Evolutionary conservation across 2,329 filamentous ascomycete species (phyloP).

Genomic region (Lachnellula arida): DNA sequence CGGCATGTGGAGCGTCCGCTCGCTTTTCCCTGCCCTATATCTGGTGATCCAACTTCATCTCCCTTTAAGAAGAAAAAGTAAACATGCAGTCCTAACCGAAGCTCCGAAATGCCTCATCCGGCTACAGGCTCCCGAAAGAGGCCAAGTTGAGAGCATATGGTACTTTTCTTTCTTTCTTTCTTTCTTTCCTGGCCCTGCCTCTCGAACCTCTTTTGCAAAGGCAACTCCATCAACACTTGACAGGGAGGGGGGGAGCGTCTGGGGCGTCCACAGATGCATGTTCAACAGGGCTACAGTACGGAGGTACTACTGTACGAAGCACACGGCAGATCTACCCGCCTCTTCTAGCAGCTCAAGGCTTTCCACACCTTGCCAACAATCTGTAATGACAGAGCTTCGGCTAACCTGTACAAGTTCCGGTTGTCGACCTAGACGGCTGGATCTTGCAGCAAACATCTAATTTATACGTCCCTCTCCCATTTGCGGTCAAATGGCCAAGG

Average conservation of each 20-base stretch:
- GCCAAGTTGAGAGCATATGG: too few relatives aligned
- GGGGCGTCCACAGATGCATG: background rate
- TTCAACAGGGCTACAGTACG: slow-evolving; percentile 1
- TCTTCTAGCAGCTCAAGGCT: background rate
- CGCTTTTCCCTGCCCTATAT: background rate
- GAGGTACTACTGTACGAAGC: too few relatives aligned
- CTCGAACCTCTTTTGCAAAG: too few relatives aligned
- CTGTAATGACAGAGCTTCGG: background rate
- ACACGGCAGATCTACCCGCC: slow-evolving; percentile 6
- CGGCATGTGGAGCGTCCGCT: background rate
- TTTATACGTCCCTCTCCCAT: background rate
- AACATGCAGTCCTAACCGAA: too few relatives aligned
- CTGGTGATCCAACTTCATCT: too few relatives aligned
- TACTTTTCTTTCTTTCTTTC: too few relatives aligned
- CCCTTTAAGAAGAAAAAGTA: too few relatives aligned
- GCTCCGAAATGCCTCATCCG: too few relatives aligned
- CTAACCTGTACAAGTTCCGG: background rate
- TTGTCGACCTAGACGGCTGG: background rate
- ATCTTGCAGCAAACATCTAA: slow-evolving; percentile 1
- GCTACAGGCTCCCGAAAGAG: too few relatives aligned
- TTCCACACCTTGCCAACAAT: background rate
- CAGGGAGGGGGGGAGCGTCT: background rate
- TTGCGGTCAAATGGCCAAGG: background rate
- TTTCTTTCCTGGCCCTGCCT: too few relatives aligned
- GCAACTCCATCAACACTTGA: too few relatives aligned